These are phyloP conservation scores for Arctium minus DNA, from an alignment of 129 eudicot species.

Conservation along the genomic window DNA sequence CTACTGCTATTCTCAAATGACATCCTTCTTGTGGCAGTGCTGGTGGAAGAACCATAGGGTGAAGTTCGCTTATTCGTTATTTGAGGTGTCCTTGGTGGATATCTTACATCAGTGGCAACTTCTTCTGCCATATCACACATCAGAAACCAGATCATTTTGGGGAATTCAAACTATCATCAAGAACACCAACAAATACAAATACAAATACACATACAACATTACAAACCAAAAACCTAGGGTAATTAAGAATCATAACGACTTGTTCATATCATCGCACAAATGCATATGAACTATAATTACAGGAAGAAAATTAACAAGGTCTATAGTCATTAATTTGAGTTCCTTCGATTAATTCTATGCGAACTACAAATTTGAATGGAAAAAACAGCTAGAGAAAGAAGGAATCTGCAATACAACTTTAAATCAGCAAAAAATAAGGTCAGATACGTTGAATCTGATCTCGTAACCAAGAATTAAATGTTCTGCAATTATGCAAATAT, in stretches of 20 bases:
- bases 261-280: background rate
- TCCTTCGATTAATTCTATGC: background rate
- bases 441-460: background rate
- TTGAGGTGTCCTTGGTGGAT: constrained; percentile 46
- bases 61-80: constrained; percentile 21
- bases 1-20: constrained; percentile 25
- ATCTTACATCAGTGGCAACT: constrained; percentile 48
- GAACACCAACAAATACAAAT: background rate
- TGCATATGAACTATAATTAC: background rate
- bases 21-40: constrained; percentile 37
- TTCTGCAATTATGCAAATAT: background rate
- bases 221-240: background rate
- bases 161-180: background rate
- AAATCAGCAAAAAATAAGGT: background rate
- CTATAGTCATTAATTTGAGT: background rate
- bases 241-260: background rate
- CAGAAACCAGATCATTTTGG: background rate
- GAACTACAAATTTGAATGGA: background rate
- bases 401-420: background rate
- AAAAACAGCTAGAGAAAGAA: background rate
- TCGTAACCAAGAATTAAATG: background rate
- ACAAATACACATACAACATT: background rate
- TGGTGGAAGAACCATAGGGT: constrained; percentile 29
- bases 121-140: constrained; percentile 35
- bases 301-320: background rate